Base-by-base conservation (phyloP, 306 rosid genomes). In the Ziziphus jujuba region DNA sequence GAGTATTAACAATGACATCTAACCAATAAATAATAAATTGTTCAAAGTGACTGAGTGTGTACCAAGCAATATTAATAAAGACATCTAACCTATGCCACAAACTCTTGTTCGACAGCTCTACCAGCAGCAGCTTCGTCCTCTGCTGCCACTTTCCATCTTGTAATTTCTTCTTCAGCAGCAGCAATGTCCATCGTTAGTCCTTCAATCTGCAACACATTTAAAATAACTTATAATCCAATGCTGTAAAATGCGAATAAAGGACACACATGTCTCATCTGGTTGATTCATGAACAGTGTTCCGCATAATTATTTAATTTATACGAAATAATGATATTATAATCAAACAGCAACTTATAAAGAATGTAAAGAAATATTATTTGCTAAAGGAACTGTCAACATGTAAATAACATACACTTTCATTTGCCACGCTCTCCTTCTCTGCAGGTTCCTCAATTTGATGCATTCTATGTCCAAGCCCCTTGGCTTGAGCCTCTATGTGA, bases 71-170 rank as follows among this genome's bases (percentile, higher is more conserved):
- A 28, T 28, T 28, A 4, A 28, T 28, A 28, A 28, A 28, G 33
- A 28, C 33, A 28, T 28, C 33, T 28, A 28, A 95, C 99, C 97
- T 90, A 88, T 44, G 85, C 87, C 61, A 85, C 63, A 80, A 85
- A 90, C 75, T 95, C 97, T 68, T 90, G 96, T 72, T 95, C 99
- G 56, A 95, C 87, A 25, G 88, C 95, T 74, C 78, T 85, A 64
- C 99, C 99, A 8, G 99, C 99, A 77, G 90, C 99, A 58, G 99
- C 99, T 87, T 95, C 97, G 79, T 95, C 92, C 85, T 90, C 97
- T 59, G 99, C 99, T 48, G 99, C 99, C 51, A 80, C 79, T 87
- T 88, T 95, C 99, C 97, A 95, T 80, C 99, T 87, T 74, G 85
- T 79, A 67, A 95, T 95, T 81, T 95, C 99, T 80, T 95, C 99